Evolutionary conservation across 805 yeast genomes (phyloP).

Genomic region (Metschnikowia similis): DNA sequence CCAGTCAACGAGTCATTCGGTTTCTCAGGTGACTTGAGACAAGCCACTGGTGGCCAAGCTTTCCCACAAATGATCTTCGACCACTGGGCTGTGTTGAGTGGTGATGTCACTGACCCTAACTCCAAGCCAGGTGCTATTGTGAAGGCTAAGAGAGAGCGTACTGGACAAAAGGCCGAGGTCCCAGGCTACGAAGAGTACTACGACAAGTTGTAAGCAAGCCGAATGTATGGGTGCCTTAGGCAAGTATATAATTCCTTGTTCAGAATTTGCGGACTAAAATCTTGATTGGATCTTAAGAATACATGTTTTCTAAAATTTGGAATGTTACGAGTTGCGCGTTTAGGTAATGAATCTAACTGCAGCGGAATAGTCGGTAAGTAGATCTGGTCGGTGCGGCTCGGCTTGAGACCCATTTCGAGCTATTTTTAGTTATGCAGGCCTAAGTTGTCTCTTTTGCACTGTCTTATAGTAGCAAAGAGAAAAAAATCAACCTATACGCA

Average conservation of each 20-base stretch:
- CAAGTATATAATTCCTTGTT: conserved; percentile 13
- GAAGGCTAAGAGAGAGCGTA: conserved; percentile 76
- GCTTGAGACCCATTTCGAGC: not conserved
- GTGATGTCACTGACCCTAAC: conserved; percentile 87
- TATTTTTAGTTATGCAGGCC: not conserved
- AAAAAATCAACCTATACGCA: not conserved
- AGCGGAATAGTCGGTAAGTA: not conserved
- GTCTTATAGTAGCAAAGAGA: not conserved
- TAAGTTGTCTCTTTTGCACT: not conserved
- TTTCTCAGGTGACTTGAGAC: conserved; percentile 99
- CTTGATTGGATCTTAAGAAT: conserved; percentile 10
- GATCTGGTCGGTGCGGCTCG: not conserved
- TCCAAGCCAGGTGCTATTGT: conserved; percentile 61
- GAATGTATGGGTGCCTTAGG: conserved; percentile 6
- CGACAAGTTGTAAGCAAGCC: conserved; percentile 66
- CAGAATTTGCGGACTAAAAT: conserved; percentile 11
- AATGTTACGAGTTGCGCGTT: not conserved
- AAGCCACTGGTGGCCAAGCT: conserved; percentile 99
- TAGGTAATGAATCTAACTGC: not conserved
- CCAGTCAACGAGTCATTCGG: conserved; percentile 99
- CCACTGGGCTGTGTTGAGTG: conserved; percentile 90
- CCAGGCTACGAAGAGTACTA: conserved; percentile 99
- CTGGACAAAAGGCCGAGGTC: conserved; percentile 94
- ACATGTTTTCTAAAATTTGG: conserved; percentile 7
- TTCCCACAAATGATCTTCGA: conserved; percentile 99